phyloP scores from a whole-genome alignment of 2,329 filamentous ascomycete species.

The Ophiostoma tasmaniense region DNA sequence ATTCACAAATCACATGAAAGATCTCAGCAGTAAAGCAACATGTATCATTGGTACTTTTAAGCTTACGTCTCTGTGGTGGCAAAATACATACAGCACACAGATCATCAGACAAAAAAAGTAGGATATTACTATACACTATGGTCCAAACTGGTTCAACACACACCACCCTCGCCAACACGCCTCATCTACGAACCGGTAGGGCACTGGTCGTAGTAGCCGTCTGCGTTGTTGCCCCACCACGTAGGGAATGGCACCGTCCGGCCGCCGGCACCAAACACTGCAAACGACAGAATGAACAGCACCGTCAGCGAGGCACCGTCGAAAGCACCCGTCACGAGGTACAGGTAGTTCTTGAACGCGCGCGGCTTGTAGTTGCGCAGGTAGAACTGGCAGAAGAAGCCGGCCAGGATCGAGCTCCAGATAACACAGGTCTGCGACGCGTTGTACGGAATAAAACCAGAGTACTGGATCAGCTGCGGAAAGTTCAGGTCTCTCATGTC shows the following conservation, averaged over 20 bases:
- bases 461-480: constrained; percentile 46
- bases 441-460: constrained; percentile 48
- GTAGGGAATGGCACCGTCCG: constrained; percentile 36
- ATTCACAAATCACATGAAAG: not conserved
- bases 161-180: not conserved
- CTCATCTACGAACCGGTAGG: constrained; percentile 23
- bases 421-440: constrained; percentile 47
- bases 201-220: constrained; percentile 42
- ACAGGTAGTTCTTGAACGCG: constrained; percentile 46
- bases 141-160: too few species aligned
- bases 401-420: constrained; percentile 36
- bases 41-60: too few species aligned
- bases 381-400: constrained; percentile 42
- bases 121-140: not conserved
- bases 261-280: constrained; percentile 43
- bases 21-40: too few species aligned
- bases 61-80: too few species aligned
- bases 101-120: too few species aligned
- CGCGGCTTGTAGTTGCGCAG: constrained; percentile 44
- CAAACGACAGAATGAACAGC: constrained; percentile 47
- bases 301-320: constrained; percentile 42
- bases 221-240: constrained; percentile 47
- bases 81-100: too few species aligned
- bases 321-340: constrained; percentile 44
- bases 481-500: constrained; percentile 39